Percentiles rank a stretch among this genome's conserved stretches.
These are phyloP conservation scores for Atkinsonella texensis DNA, from an alignment of 2,329 filamentous ascomycete genomes.

Conservation along the genomic window DNA sequence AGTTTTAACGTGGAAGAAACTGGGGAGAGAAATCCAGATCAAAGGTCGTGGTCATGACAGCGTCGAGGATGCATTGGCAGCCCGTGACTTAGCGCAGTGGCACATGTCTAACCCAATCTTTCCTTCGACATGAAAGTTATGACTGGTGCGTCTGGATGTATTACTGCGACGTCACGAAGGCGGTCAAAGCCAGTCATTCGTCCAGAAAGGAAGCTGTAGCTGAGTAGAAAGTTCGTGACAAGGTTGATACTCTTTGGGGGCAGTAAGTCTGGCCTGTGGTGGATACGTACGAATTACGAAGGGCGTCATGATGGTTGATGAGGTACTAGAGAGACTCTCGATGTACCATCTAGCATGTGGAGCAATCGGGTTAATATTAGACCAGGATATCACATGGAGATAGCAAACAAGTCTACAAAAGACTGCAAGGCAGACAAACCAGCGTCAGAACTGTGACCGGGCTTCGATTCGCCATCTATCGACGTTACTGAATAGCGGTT, in stretches of 20 bases:
- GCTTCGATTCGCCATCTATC: too few relatives aligned
- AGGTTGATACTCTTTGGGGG: neutral
- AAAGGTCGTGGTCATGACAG: conserved; percentile 27
- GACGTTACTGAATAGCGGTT: too few relatives aligned
- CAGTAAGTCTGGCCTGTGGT: neutral
- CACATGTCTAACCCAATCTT: conserved; percentile 13
- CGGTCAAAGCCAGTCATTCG: neutral
- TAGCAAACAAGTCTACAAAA: too few relatives aligned
- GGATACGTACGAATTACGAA: neutral
- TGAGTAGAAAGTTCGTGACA: neutral
- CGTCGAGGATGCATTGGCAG: conserved; percentile 32
- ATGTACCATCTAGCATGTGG: neutral
- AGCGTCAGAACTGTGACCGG: too few relatives aligned
- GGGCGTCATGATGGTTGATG: too few relatives aligned
- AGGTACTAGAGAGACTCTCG: neutral
- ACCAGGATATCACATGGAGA: neutral
- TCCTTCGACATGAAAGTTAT: neutral
- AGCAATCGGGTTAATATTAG: too few relatives aligned
- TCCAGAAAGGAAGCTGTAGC: neutral
- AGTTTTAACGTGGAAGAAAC: conserved; percentile 21
- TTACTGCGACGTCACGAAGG: too few relatives aligned
- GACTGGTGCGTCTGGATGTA: too few relatives aligned
- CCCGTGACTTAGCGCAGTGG: conserved; percentile 29
- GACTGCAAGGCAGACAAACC: too few relatives aligned
- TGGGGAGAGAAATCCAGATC: conserved; percentile 28